Evolutionary conservation across 1,284 basidiomycete species (phyloP), one percentile per base, ranked within the genome.

Genomic region (Heterobasidion annosum): DNA sequence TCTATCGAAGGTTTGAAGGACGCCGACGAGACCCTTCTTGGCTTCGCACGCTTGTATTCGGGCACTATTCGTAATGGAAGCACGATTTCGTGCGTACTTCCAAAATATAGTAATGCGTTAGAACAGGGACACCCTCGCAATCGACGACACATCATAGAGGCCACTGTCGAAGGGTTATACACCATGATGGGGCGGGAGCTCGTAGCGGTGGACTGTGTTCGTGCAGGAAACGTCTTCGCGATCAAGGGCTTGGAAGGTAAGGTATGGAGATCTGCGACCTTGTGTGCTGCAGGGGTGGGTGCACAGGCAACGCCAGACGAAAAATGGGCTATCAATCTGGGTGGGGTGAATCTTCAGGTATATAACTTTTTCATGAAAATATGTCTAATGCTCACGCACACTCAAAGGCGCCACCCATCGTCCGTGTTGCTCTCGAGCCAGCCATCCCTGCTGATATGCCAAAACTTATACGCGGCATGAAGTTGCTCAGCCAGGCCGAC

Each of bases 131-230:
- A 96, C 63, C 79, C 85, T 8, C 69, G 71, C 34, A 96, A 97
- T 68, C 71, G 69, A n/a, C 82, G 81, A 59, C 81, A 91, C 65
- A 62, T 94, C 49, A 65, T 78, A n/a, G 68, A 74, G 8, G 77
- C 88, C 15, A 77, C 73, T 18, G 81, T 94, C 5, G 81, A 86
- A 57, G 85, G 85, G 6, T 70, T 99, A 54, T 99, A 98, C 72
- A 85, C 91, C 61, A 98, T 99, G 91, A 99, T 99, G 97, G 97
- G 97, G 2, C 77, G 93, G 43, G 95, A 98, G 64, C 78, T 99
- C 16, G 82, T 93, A 0, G 77, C 86, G 0, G 93, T 98, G 3
- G 76, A 89, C 45, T 77, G 78, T 58, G 93, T 99, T 0, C 82
- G 80, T n/a, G 95, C 97, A 0, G 97, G 97, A 10, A 96, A 98